Evolutionary conservation across 148 eudicot genomes (phyloP).

Genomic region (Chenopodium album): DNA sequence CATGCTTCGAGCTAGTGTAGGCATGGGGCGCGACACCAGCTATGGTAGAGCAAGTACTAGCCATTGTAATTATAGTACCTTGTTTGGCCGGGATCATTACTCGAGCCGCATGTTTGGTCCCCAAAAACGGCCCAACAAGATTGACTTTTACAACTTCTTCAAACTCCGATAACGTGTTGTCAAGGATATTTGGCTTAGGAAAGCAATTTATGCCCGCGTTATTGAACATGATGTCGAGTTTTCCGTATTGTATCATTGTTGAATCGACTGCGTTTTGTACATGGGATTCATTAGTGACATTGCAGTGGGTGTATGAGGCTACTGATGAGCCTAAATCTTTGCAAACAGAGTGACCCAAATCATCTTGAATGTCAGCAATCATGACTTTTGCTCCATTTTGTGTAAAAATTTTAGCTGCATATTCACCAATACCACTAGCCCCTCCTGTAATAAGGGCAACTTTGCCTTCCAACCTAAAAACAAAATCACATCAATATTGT

Average conservation of each 20-base stretch:
- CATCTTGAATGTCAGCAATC: constrained; percentile 39
- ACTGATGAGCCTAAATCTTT: constrained; percentile 25
- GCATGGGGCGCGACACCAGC: constrained; percentile 32
- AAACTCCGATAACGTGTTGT: constrained; percentile 25
- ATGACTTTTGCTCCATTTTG: constrained; percentile 36
- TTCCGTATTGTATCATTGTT: constrained; percentile 25
- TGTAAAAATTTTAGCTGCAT: constrained; percentile 27
- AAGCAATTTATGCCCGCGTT: constrained; percentile 25
- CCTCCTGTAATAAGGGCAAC: constrained; percentile 48
- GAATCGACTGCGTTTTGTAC: constrained; percentile 30
- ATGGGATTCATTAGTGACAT: constrained; percentile 31
- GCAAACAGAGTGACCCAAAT: constrained; percentile 32
- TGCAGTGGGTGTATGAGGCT: constrained; percentile 37
- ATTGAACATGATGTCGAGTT: constrained; percentile 41
- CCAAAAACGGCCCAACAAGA: constrained; percentile 35
- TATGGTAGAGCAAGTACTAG: constrained; percentile 20
- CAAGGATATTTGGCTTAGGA: constrained; percentile 9
- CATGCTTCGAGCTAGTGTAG: constrained; percentile 36
- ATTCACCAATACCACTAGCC: constrained; percentile 39
- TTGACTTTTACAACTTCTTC: constrained; percentile 28
- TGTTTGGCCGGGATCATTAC: constrained; percentile 33
- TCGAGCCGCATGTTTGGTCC: constrained; percentile 43
- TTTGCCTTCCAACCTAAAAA: constrained; percentile 34
- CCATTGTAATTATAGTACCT: constrained; percentile 33
- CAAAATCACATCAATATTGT: no score